These are phyloP conservation scores for Phytophthora uliginosa DNA, from an alignment of 352 stramenopile genomes.

Conservation along the genomic window DNA sequence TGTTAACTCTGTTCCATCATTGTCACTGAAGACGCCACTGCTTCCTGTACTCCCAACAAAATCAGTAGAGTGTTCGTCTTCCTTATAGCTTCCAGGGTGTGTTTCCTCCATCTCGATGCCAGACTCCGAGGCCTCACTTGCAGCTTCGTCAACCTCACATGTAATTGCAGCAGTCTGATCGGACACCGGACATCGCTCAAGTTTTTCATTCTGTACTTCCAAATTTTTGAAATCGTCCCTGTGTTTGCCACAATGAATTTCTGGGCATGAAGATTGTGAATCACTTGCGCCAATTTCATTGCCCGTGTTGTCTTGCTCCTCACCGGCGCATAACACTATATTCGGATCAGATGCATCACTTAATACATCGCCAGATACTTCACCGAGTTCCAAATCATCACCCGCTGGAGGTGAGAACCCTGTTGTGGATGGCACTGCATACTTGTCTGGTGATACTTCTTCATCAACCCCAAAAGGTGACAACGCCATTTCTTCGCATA, in stretches of 20 bases:
- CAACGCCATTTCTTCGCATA: constrained; percentile 49
- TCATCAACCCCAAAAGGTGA: constrained; percentile 32
- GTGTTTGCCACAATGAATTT: neutral
- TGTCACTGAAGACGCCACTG: too few relatives aligned
- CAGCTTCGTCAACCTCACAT: too few relatives aligned
- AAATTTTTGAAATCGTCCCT: neutral
- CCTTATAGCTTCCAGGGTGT: too few relatives aligned
- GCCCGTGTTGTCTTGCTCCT: neutral
- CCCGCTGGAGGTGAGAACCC: neutral
- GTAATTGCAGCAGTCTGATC: too few relatives aligned
- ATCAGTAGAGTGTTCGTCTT: too few relatives aligned
- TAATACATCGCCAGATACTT: neutral
- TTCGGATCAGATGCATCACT: neutral
- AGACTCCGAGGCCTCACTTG: too few relatives aligned
- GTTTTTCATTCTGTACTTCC: too few relatives aligned
- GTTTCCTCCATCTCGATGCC: too few relatives aligned
- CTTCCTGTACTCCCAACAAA: too few relatives aligned
- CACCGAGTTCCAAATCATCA: neutral
- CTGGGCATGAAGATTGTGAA: neutral
- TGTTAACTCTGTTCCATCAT: too few relatives aligned
- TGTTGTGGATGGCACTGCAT: neutral
- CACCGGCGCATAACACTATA: neutral
- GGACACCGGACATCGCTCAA: too few relatives aligned
- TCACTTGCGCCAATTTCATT: neutral
- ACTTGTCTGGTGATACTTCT: neutral